These are phyloP conservation scores for Rubia tinctorum DNA, from an alignment of 305 asterid species.

Conservation along the genomic window DNA sequence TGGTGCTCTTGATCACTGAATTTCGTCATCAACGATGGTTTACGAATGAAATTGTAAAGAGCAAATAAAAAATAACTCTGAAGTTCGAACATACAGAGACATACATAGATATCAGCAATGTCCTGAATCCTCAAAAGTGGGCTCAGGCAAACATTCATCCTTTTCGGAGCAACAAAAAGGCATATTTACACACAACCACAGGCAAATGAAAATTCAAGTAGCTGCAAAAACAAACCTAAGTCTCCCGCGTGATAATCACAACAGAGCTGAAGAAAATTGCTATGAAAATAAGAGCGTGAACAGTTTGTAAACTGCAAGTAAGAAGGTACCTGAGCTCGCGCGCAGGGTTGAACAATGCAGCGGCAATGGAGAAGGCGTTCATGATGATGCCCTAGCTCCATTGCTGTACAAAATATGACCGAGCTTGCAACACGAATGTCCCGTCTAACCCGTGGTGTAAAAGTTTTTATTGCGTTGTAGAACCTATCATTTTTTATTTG, in stretches of 20 bases:
- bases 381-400: slow-evolving; percentile 13
- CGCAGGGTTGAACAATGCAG: slow-evolving; percentile 4
- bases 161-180: not conserved
- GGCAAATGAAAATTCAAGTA: not conserved
- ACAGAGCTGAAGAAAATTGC: not conserved
- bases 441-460: not conserved
- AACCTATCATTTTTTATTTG: not conserved
- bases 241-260: not conserved
- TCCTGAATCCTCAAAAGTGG: not conserved
- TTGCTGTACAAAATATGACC: slow-evolving; percentile 5
- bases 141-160: not conserved
- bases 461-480: not conserved
- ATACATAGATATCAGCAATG: not conserved
- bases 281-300: not conserved
- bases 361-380: not conserved
- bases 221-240: not conserved
- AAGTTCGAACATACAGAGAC: not conserved
- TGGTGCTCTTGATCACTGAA: not conserved
- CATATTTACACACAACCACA: not conserved
- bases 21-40: not conserved
- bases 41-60: not conserved
- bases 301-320: not conserved
- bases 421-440: slow-evolving; percentile 1
- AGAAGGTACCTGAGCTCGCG: slow-evolving; percentile 2
- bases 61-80: not conserved